A percentile compares a stretch with the other conserved stretches of the same genome.
Evolutionary conservation across 805 yeast genomes (phyloP).

Genomic region (Ogataea saltuana): DNA sequence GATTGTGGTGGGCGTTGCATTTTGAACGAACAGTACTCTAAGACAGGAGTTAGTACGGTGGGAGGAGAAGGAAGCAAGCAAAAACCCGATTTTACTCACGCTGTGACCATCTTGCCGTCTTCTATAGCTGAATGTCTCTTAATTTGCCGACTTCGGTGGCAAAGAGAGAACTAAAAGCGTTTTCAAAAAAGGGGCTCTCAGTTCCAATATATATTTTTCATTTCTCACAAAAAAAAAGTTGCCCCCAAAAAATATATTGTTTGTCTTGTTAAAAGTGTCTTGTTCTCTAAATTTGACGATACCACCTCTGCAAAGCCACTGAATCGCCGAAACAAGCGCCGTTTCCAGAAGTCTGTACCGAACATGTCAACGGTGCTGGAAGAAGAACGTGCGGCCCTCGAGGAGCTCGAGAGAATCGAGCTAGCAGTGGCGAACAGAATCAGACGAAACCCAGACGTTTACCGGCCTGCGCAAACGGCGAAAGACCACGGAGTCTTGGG

Average conservation of each 20-base stretch:
- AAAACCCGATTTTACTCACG: conserved; percentile 25
- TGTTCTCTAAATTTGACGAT: not conserved
- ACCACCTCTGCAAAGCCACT: not conserved
- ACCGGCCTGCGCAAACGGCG: conserved; percentile 33
- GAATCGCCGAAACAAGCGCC: not conserved
- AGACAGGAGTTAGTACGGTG: not conserved
- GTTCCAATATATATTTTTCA: no score
- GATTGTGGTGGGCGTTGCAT: conserved; percentile 59
- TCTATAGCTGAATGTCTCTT: not conserved
- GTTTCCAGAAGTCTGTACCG: not conserved
- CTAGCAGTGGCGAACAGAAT: conserved; percentile 63
- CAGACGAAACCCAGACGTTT: conserved; percentile 57
- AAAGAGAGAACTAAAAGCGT: no score
- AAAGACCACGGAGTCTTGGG: conserved; percentile 33
- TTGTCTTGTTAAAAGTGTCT: not conserved
- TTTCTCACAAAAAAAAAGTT: not conserved
- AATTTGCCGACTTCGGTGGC: no score
- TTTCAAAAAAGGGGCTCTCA: no score
- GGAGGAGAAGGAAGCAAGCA: not conserved
- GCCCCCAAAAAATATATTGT: not conserved
- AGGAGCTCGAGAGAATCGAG: conserved; percentile 75
- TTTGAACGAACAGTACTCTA: conserved; percentile 43
- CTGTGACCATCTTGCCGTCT: conserved; percentile 33
- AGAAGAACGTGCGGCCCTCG: conserved; percentile 41
- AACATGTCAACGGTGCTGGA: conserved; percentile 37